Conservation (phyloP, 2,329 filamentous ascomycete species). For the Chaetomiaceae sp. region DNA sequence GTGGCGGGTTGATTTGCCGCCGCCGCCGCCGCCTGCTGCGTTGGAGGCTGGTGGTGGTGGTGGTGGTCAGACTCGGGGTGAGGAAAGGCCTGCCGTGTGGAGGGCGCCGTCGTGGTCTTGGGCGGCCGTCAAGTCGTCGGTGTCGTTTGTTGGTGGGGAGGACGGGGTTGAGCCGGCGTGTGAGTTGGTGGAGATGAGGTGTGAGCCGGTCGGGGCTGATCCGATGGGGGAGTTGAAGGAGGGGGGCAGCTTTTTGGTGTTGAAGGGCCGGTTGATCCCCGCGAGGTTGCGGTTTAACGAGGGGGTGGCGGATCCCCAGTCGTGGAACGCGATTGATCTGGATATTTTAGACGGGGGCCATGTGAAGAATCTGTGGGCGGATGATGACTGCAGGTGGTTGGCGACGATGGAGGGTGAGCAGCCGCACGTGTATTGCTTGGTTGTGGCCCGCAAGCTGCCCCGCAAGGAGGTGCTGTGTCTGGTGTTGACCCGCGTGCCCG, state of each 20-base stretch:
- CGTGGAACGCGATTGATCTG: constrained; percentile 12
- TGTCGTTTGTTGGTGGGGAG: not conserved
- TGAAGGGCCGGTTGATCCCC: constrained; percentile 12
- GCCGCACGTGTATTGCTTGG: constrained; percentile 6
- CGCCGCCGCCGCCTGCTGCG: not conserved
- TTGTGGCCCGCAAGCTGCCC: constrained; percentile 10
- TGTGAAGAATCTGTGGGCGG: constrained; percentile 14
- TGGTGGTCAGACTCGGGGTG: not conserved
- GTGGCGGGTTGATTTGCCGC: constrained; percentile 13
- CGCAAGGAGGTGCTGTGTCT: constrained; percentile 7
- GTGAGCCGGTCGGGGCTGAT: constrained; percentile 10
- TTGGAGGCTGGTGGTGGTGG: not conserved
- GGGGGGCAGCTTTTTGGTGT: constrained; percentile 8
- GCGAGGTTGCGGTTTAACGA: constrained; percentile 1
- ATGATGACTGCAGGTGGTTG: constrained; percentile 11
- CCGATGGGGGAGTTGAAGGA: constrained; percentile 11
- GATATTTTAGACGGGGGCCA: constrained; percentile 12
- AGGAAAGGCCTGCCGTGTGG: constrained; percentile 5
- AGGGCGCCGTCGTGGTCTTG: constrained; percentile 22
- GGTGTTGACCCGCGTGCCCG: not conserved
- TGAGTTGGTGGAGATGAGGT: constrained; percentile 8
- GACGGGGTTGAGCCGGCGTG: constrained; percentile 6
- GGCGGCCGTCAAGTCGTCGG: constrained; percentile 11
- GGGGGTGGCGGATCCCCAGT: not conserved
- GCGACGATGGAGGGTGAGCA: not conserved